These are phyloP conservation scores for Pseudocercospora musae DNA, from an alignment of 2,329 filamentous ascomycete genomes.

Conservation along the genomic window DNA sequence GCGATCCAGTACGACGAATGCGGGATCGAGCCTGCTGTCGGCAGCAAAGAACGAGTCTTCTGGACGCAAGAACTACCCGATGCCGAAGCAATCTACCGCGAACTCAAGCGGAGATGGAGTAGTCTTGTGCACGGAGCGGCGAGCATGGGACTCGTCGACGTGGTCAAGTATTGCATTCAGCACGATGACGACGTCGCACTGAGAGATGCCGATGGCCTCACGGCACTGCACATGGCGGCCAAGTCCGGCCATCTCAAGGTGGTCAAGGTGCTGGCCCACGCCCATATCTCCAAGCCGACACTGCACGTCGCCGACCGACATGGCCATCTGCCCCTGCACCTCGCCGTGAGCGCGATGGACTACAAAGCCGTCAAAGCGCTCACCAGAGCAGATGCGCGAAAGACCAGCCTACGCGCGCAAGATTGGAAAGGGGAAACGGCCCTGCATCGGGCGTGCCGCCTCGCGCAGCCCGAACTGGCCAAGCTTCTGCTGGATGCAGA, in stretches of 20 bases:
- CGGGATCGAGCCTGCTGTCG: neutral
- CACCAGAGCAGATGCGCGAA: neutral
- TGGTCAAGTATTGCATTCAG: conserved; percentile 6
- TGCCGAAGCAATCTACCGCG: conserved; percentile 4
- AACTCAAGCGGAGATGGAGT: conserved; percentile 2
- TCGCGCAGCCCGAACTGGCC: neutral
- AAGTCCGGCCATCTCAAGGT: neutral
- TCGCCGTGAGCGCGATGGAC: neutral
- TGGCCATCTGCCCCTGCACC: conserved; percentile 1
- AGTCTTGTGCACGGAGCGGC: neutral
- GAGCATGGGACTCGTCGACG: neutral
- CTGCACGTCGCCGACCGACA: neutral
- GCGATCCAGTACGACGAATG: conserved; percentile 4
- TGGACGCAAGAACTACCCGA: conserved; percentile 4
- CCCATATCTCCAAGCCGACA: neutral
- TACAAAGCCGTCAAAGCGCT: neutral
- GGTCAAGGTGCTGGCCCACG: neutral
- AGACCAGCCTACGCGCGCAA: neutral
- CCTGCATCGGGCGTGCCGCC: neutral
- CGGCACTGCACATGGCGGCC: neutral
- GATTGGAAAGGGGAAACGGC: neutral
- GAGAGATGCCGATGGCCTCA: neutral
- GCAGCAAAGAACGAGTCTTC: neutral
- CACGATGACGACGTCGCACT: conserved; percentile 1
- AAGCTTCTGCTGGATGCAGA: neutral